Conservation (phyloP, 306 rosid species). For the Hippophae gyantsensis region DNA sequence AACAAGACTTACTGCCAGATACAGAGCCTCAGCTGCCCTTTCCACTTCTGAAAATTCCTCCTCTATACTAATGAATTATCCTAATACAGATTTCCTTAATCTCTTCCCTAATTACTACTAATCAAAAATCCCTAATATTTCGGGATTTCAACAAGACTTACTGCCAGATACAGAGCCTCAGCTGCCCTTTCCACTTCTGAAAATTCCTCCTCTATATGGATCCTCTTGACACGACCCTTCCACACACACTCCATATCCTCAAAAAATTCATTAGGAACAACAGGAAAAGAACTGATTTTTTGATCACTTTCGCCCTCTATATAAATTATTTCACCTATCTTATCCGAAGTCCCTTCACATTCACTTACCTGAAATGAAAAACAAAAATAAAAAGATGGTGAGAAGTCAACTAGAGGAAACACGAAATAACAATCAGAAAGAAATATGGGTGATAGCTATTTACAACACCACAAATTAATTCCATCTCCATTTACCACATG, state of each 20-base stretch:
- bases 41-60: constrained; percentile 56
- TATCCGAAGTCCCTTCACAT: constrained; percentile 55
- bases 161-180: constrained; percentile 62
- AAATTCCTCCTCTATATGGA: constrained; percentile 58
- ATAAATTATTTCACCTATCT: constrained; percentile 61
- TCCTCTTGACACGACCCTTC: constrained; percentile 82
- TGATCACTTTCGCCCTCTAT: constrained; percentile 62
- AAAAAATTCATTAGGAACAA: constrained; percentile 64
- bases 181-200: constrained; percentile 68
- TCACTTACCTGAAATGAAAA: constrained; percentile 48
- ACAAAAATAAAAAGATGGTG: not conserved
- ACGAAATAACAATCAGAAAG: too few species aligned
- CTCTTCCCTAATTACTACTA: too few species aligned
- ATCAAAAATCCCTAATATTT: too few species aligned
- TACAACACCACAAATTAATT: too few species aligned
- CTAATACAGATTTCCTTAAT: too few species aligned
- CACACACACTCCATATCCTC: constrained; percentile 91
- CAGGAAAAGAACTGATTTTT: constrained; percentile 50
- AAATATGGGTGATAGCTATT: too few species aligned
- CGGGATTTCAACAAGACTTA: constrained; percentile 23
- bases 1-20: constrained; percentile 54
- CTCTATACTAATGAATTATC: constrained; percentile 32
- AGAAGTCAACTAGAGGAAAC: too few species aligned
- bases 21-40: constrained; percentile 64
- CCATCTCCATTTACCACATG: too few species aligned